Base-by-base conservation (phyloP, 1,284 basidiomycete species). In the Meira miltonrushii region DNA sequence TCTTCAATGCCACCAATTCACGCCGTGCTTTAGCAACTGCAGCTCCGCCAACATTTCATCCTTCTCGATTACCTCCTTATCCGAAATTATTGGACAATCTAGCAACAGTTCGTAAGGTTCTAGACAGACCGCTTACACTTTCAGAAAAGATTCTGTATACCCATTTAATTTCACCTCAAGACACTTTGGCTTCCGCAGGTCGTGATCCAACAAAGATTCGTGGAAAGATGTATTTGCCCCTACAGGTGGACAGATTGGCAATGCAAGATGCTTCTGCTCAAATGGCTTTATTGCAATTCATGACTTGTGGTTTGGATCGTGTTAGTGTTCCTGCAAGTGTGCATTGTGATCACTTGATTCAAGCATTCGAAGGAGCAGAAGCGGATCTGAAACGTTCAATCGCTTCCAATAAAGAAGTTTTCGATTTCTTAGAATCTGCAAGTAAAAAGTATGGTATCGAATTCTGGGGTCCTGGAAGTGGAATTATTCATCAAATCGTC, bases 221-320 rank as follows among this genome's bases (percentile, higher is more conserved):
- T 68, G 94, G 94, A 40, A 87, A 93, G 79, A 84, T 86, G 25
- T 96, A 98, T 80, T 83, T 97, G 56, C 92, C 92, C 80, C 84
- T 99, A 44, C 83, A 82, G 61, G 92, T 94, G 6, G 89, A 97
- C 80, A 83, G 95, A 65, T 92, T 98, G 23, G 95, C 95, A 38
- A 96, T 98, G 91, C 95, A 98, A 79, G 95, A 98, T 85, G 95
- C 95, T 37, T 95, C 92, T 40, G 95, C 95, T 48, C 95, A 99
- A 88, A 99, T 99, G 95, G 95, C 95, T 43, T 88, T 95, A 59
- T 81, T 99, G 58, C 95, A 99, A 80, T 99, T 98, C 80, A 97
- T 97, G 90, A 96, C 94, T 59, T 95, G 93, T 62, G 92, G 91
- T 39, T 85, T 97, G 57, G 81, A 85, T 23, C 84, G 84, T 64